A percentile compares a stretch with the other conserved stretches of the same genome.
These are phyloP conservation scores for Aspergillus pseudonomiae DNA, from an alignment of 2,329 filamentous ascomycete genomes.

Conservation along the genomic window DNA sequence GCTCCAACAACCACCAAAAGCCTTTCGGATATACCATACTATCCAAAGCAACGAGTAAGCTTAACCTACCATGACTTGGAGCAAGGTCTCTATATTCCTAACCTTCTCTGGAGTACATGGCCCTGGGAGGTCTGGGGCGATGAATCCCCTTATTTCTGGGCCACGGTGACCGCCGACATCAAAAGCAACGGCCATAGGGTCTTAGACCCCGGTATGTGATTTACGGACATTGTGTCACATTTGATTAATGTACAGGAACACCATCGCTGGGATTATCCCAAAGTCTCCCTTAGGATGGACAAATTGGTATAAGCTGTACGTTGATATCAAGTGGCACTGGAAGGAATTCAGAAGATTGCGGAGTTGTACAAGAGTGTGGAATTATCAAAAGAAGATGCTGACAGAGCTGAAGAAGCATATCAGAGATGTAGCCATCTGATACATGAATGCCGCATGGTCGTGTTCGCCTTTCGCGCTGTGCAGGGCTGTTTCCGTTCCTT, in stretches of 20 bases:
- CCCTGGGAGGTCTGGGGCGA: neutral
- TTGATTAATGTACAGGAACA: neutral
- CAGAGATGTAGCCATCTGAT: no score
- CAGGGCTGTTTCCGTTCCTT: no score
- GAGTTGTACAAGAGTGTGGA: neutral
- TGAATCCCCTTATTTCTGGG: neutral
- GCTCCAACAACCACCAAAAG: no score
- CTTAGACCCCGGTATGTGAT: neutral
- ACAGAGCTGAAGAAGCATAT: neutral
- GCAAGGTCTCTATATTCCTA: no score
- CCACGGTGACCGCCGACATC: neutral
- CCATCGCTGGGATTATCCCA: neutral
- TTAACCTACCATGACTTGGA: no score
- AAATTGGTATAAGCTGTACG: neutral
- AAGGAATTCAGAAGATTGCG: neutral
- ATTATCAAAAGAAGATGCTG: neutral
- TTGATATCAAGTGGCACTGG: neutral
- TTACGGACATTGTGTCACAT: neutral
- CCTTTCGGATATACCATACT: no score
- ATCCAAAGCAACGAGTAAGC: no score
- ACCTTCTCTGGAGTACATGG: neutral
- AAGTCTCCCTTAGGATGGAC: neutral
- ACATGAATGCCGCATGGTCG: no score
- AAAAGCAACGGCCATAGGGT: neutral
- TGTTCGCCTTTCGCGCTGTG: no score